Evolutionary conservation across 2,329 filamentous ascomycete genomes (phyloP).

Genomic region (Dothiorella sarmentorum): DNA sequence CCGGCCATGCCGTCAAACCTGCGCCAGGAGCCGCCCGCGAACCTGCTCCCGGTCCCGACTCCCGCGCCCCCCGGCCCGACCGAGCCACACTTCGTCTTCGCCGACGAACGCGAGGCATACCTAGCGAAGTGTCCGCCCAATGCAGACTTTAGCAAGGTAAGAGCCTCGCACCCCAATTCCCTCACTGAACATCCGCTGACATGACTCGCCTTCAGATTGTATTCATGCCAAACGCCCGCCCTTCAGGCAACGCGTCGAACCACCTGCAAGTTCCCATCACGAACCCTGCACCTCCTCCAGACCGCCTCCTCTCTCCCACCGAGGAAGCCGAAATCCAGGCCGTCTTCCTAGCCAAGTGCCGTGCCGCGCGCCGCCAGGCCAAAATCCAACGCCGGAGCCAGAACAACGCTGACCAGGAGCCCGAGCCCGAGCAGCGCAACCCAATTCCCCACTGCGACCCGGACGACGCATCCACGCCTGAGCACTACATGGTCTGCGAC

Average conservation of each 20-base stretch:
- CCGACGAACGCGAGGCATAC: background rate
- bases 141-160: background rate
- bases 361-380: background rate
- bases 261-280: background rate
- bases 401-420: background rate
- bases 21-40: background rate
- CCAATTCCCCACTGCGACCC: background rate
- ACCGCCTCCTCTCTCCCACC: background rate
- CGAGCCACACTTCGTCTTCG: background rate
- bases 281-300: too few species aligned
- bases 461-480: background rate
- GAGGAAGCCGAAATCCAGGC: background rate
- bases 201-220: background rate
- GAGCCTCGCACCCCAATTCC: background rate
- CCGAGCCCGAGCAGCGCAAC: background rate
- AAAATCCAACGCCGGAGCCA: too few species aligned
- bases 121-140: background rate
- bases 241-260: too few species aligned
- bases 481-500: background rate
- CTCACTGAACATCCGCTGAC: background rate
- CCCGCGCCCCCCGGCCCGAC: background rate
- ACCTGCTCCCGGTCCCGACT: background rate
- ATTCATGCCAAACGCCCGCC: background rate
- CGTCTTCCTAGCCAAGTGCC: background rate
- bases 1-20: background rate